A percentile compares a stretch with the other conserved stretches of the same genome.
These are phyloP conservation scores for Trichoderma virens DNA, from an alignment of 495 filamentous ascomycete genomes.

Conservation along the genomic window DNA sequence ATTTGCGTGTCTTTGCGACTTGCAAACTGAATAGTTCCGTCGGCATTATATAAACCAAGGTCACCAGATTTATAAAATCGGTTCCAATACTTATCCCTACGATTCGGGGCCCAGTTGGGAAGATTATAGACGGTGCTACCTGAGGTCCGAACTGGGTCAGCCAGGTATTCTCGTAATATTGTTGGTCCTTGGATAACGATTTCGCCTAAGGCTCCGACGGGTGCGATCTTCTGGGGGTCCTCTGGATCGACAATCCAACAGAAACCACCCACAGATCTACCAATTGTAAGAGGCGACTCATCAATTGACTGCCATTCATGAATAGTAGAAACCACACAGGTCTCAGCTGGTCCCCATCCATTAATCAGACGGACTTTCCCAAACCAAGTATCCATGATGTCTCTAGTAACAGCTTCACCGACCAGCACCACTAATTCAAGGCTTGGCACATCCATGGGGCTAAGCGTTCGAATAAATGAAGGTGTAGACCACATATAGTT, in stretches of 20 bases:
- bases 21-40: slow-evolving; percentile 36
- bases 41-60: slow-evolving; percentile 35
- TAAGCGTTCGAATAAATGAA: slow-evolving; percentile 33
- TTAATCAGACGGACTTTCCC: slow-evolving; percentile 24
- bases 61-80: slow-evolving; percentile 34
- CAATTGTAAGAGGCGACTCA: slow-evolving; percentile 27
- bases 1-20: slow-evolving; percentile 16
- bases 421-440: slow-evolving; percentile 35
- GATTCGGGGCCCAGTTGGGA: slow-evolving; percentile 5
- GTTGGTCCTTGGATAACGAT: slow-evolving; percentile 40
- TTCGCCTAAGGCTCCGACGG: slow-evolving; percentile 39
- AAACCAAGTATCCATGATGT: slow-evolving; percentile 16
- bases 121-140: background rate
- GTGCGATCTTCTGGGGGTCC: slow-evolving; percentile 36
- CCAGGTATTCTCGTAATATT: slow-evolving; percentile 21
- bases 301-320: slow-evolving; percentile 15
- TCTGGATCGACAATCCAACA: slow-evolving; percentile 40
- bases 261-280: slow-evolving; percentile 34
- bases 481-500: slow-evolving; percentile 45
- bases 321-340: slow-evolving; percentile 20
- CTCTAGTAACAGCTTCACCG: slow-evolving; percentile 27
- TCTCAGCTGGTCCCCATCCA: slow-evolving; percentile 26
- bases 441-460: slow-evolving; percentile 31
- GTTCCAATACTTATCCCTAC: slow-evolving; percentile 14
- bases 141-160: slow-evolving; percentile 13